Evolutionary conservation across 768 basidiomycete genomes (phyloP).

Genomic region (Dentipellis fragilis): DNA sequence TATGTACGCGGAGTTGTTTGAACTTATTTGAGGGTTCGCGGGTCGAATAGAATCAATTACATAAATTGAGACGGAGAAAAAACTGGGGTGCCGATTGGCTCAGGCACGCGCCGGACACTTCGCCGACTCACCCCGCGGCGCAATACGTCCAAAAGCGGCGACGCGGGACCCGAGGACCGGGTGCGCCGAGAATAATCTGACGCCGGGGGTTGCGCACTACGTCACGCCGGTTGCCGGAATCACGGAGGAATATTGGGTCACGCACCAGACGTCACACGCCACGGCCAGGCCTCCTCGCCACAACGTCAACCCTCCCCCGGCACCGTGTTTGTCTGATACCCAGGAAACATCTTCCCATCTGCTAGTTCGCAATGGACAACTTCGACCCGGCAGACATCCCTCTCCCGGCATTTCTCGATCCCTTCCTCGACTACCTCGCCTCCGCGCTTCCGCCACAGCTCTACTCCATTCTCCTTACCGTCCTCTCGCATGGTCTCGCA

Average conservation of each 20-base stretch:
- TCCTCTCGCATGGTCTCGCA: constrained; percentile 43
- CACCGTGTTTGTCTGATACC: background rate
- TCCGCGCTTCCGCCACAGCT: constrained; percentile 46
- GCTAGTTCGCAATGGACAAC: constrained; percentile 4
- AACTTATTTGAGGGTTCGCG: constrained; percentile 11
- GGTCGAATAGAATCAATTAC: constrained; percentile 9
- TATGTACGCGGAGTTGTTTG: constrained; percentile 13
- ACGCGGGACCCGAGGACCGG: background rate
- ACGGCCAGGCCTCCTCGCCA: background rate
- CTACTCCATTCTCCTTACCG: constrained; percentile 38
- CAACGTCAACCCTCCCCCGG: background rate
- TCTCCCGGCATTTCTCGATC: constrained; percentile 42
- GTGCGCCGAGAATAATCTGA: constrained; percentile 5
- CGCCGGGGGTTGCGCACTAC: background rate
- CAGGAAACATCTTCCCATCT: background rate
- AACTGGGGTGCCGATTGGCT: background rate
- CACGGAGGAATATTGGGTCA: background rate
- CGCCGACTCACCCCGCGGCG: background rate
- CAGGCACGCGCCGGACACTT: background rate
- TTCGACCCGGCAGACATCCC: constrained; percentile 11
- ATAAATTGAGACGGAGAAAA: constrained; percentile 1
- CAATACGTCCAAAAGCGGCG: background rate
- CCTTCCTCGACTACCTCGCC: constrained; percentile 43
- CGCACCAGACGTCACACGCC: background rate
- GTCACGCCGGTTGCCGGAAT: constrained; percentile 8